Base-by-base conservation (phyloP, 768 basidiomycete genomes). In the Boletus insuetus region DNA sequence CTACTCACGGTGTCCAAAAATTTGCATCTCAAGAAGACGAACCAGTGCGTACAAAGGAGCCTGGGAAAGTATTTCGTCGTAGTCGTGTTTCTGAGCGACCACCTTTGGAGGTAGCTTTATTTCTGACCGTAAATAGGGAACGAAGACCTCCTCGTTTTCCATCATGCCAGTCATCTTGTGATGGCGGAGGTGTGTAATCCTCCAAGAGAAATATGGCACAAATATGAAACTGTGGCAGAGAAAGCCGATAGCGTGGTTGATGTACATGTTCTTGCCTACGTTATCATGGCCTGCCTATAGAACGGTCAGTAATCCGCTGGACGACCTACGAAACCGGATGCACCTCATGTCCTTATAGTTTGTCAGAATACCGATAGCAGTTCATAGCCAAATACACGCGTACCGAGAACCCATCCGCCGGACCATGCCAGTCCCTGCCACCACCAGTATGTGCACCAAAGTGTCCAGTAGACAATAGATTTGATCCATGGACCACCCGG, bases 371-470 rank as follows among this genome's bases (percentile, higher is more conserved):
- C 32, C 3, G 17, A 31, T 46, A 46, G 12, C 13, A 35, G 14
- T 20, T 22, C 9, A 17, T 8, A 20, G 31, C 5, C 32, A 16
- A 47, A 31, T 5, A 19, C 34, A 47, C 16, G 9, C 46, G 37
- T 22, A 47, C 46, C 46, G 34, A 47, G 46, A 37, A 47, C 46
- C 46, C 46, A 47, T 16, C 35, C 4, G 14, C 46, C 46, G 34
- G 46, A 22, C 46, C 46, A 47, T 22, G 46, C 46, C 5, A 47
- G 22, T 24, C 46, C 46, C 13, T 47, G 46, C 46, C 46, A 47
- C 46, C 46, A 47, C 46, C 46, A 47, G 34, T 47, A 47, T 8
- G 46, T 35, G 46, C 34, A 47, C 46, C 46, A 47, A 24, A 47
- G 46, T 34, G 34, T 17, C 46, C 46, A 37, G 22, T 35, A 17